Base-by-base conservation (phyloP, 1,139 yeast genomes). In the Pichia sp. region DNA sequence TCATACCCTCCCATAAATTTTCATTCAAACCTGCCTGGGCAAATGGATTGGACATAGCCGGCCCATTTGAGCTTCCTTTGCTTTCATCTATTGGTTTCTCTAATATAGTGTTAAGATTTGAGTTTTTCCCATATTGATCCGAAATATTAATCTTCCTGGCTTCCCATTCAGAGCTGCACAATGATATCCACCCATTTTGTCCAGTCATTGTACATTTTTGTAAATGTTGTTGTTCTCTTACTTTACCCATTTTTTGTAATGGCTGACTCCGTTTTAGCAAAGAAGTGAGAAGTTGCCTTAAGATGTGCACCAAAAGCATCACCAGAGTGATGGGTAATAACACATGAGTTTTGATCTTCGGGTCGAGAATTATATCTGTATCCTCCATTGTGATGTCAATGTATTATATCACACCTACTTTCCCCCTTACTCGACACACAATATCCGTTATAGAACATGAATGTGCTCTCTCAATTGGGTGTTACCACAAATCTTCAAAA, bases 261-360 rank as follows among this genome's bases (percentile, higher is more conserved):
- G 80, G 84, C 4, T 85, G 82, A 42, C 74, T 68, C 47, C 90
- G 79, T 57, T 79, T 74, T 12, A 52, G 36, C 13, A 48, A 25
- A 25, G 44, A 41, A 44, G 87, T 68, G 50, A 88, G 69, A 39
- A 74, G 69, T 46, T 90, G 82, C 54, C 96, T 75, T 46, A 89
- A 70, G 34, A 93, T 70, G 5, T 97, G 97, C n/a, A 89, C 91
- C 52, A 91, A 70, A 18, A 93, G 85, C 96, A 93, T 90, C 34
- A 90, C 96, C 40, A 87, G 66, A 8, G 96, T 82, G 47, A 93
- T 91, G 36, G 99, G 99, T 45, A 90, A 70, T 25, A 93, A 74
- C 40, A 90, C 98, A 98, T 98, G 93, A 60, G 83, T 79, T 68
- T 87, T 85, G 58, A 93, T 74, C 55, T 81, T 80, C 5, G 96